Base-by-base conservation (phyloP, 805 yeast species). In the Wilhelminamyces savonicus region DNA sequence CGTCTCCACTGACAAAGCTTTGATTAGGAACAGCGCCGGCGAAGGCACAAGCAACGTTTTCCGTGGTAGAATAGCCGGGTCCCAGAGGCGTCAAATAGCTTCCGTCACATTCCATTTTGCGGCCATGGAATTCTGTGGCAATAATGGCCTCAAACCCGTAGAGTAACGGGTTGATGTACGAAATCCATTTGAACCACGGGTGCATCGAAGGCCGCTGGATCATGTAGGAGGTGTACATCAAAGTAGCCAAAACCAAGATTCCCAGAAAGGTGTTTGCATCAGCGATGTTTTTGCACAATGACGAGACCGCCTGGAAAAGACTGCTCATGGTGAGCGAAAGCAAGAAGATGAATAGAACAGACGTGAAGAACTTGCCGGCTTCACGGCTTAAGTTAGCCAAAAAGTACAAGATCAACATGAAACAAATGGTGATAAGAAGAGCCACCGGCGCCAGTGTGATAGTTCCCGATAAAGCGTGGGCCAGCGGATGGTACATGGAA, bases 191-290 rank as follows among this genome's bases (percentile, higher is more conserved):
- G 35, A 51, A 54, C 57, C 57, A 54, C 13, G 54, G 54, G 23
- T 43, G 56, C 59, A 54, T 54, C n/a, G 57, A 50, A 4, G 56
- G 57, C 22, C 55, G 33, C 30, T 50, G 59, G 32, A 54, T 50
- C 50, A 50, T 47, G 31, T 44, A 54, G 3, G 55, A 48, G 19
- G 31, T 58, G 43, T 48, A 54, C 51, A 50, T 46, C 33, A 52
- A 43, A 3, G 47, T 19, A 4, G 54, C 54, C 32, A 54, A 44
- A 45, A 69, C 39, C 58, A 53, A 40, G 56, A 70, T 47, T 65
- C 74, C 56, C 45, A 77, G 76, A 44, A 71, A 40, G 20, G 77
- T 73, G 37, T 74, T 75, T 7, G 79, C 79, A 36, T 71, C 62
- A 14, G 71, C 66, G 53, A 74, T 73, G 37, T 70, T 71, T 30